These are phyloP conservation scores for Apiospora aurea DNA, from an alignment of 2,329 filamentous ascomycete genomes.

Conservation along the genomic window DNA sequence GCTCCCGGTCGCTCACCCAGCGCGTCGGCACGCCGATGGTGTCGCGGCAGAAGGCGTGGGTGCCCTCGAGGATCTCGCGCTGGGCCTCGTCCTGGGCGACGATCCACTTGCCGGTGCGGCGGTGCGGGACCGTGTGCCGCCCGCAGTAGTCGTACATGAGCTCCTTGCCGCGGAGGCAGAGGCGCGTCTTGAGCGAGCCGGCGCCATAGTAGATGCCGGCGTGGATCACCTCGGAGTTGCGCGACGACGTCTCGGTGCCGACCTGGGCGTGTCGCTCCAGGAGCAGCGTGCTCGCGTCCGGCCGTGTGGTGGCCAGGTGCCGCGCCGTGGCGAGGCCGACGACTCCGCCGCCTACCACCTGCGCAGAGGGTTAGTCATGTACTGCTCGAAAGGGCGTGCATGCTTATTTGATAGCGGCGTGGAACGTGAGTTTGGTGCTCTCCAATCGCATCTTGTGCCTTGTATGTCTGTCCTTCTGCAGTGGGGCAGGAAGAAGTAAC, in stretches of 20 bases:
- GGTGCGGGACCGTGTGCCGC: slow-evolving; percentile 70
- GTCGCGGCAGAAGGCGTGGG: slow-evolving; percentile 54
- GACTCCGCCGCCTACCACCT: slow-evolving; percentile 67
- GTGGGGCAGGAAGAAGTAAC: slow-evolving; percentile 28
- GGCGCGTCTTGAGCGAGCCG: slow-evolving; percentile 77
- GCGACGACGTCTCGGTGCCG: slow-evolving; percentile 86
- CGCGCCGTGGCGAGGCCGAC: slow-evolving; percentile 84
- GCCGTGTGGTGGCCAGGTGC: slow-evolving; percentile 67
- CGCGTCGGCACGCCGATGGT: slow-evolving; percentile 69
- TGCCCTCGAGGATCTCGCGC: slow-evolving; percentile 63
- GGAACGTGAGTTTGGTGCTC: background rate
- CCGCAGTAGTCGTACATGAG: slow-evolving; percentile 82
- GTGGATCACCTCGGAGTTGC: slow-evolving; percentile 97
- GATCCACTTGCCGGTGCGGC: slow-evolving; percentile 90
- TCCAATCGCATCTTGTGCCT: background rate
- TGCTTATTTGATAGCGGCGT: background rate
- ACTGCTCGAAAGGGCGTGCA: background rate
- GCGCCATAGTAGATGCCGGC: slow-evolving; percentile 90
- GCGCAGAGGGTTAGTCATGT: slow-evolving; percentile 1
- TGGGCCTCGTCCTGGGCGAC: slow-evolving; percentile 83
- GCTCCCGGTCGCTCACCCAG: slow-evolving; percentile 72
- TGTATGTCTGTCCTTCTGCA: background rate
- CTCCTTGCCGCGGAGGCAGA: slow-evolving; percentile 80
- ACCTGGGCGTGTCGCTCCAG: slow-evolving; percentile 79
- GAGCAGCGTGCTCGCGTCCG: slow-evolving; percentile 72